These are phyloP conservation scores for Ilex asprella DNA, from an alignment of 257 asterid genomes.

Conservation along the genomic window DNA sequence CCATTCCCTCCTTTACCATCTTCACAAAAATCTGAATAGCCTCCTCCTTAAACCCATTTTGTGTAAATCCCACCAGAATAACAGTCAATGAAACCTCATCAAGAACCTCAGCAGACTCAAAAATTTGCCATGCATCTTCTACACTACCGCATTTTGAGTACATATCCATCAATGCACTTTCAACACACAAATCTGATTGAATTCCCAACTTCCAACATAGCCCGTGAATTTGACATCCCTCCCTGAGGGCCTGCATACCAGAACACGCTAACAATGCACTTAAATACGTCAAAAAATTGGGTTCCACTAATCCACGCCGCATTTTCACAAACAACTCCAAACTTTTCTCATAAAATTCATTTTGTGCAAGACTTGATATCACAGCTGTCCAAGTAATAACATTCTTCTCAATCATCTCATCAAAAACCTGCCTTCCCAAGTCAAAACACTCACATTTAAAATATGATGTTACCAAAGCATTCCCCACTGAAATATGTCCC, in stretches of 20 bases:
- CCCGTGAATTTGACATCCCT: conserved; percentile 76
- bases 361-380: conserved; percentile 66
- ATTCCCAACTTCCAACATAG: conserved; percentile 60
- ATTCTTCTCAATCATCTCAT: conserved; percentile 59
- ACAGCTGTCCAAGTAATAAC: conserved; percentile 87
- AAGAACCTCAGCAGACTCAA: conserved; percentile 57
- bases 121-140: conserved; percentile 62
- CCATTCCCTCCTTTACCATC: conserved; percentile 48
- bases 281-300: conserved; percentile 64
- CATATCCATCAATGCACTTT: conserved; percentile 88
- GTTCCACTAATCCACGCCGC: conserved; percentile 33
- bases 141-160: conserved; percentile 66
- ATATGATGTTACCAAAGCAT: conserved; percentile 62
- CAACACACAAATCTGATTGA: conserved; percentile 49
- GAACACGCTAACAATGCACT: conserved; percentile 64
- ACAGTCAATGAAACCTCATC: conserved; percentile 78
- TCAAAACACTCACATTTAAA: conserved; percentile 43
- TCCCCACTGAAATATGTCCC: conserved; percentile 55
- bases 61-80: conserved; percentile 59
- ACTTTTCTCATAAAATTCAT: conserved; percentile 47
- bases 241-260: conserved; percentile 53
- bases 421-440: conserved; percentile 54
- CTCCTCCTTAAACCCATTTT: conserved; percentile 72
- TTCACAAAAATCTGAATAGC: conserved; percentile 59
- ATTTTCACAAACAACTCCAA: conserved; percentile 55